Evolutionary conservation across 768 basidiomycete genomes (phyloP).

Genomic region (Trametes punicea): DNA sequence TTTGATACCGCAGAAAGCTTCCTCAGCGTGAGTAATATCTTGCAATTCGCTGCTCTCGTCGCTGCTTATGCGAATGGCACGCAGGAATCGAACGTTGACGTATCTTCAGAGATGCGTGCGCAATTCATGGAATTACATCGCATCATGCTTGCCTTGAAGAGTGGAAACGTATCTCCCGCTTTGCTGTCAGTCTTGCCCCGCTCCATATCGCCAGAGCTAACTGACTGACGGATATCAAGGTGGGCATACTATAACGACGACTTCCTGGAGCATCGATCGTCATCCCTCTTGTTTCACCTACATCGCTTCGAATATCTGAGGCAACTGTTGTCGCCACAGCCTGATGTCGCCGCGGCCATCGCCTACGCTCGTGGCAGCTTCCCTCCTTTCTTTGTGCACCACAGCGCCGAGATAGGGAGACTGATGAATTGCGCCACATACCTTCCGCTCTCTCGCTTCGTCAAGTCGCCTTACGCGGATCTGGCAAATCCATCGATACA

Average conservation of each 20-base stretch:
- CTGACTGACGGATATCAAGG: constrained; percentile 39
- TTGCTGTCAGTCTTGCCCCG: constrained; percentile 54
- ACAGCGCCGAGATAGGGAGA: constrained; percentile 62
- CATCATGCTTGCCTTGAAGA: constrained; percentile 64
- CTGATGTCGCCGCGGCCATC: constrained; percentile 58
- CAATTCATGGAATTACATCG: constrained; percentile 70
- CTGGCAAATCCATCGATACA: constrained; percentile 70
- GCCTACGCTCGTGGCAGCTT: constrained; percentile 71
- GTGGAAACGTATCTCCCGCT: constrained; percentile 69
- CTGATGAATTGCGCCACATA: constrained; percentile 69
- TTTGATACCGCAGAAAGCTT: constrained; percentile 76
- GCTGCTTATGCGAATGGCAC: constrained; percentile 1
- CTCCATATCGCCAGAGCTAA: neutral
- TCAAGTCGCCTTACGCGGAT: constrained; percentile 71
- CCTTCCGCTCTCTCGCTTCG: constrained; percentile 64
- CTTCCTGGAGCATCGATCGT: constrained; percentile 67
- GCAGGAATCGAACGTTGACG: constrained; percentile 66
- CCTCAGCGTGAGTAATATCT: constrained; percentile 47
- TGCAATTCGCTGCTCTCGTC: too few species aligned
- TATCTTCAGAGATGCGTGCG: constrained; percentile 46
- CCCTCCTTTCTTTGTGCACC: constrained; percentile 57
- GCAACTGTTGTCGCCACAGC: constrained; percentile 60
- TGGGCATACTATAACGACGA: constrained; percentile 70
- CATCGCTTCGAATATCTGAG: constrained; percentile 90
- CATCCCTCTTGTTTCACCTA: constrained; percentile 84